phyloP scores from a whole-genome alignment of 1,284 basidiomycete genomes.

The Ustilago sp. region DNA sequence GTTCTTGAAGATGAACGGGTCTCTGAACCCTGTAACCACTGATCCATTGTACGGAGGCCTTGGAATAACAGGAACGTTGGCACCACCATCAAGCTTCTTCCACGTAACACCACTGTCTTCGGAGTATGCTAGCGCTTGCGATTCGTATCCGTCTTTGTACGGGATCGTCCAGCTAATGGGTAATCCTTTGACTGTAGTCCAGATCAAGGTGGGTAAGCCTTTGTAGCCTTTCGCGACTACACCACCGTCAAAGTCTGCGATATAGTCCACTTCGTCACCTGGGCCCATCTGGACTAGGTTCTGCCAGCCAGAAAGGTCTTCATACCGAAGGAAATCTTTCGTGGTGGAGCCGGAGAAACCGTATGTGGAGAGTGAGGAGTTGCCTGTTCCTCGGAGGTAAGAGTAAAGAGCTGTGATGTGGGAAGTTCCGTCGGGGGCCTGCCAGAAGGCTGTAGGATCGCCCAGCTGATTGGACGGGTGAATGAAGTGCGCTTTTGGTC shows the following conservation, averaged over 20 bases:
- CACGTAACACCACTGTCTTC: constrained; percentile 35
- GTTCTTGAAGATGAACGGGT: constrained; percentile 41
- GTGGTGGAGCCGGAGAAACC: constrained; percentile 35
- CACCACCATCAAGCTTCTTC: constrained; percentile 38
- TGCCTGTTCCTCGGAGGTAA: constrained; percentile 22
- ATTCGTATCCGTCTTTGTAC: constrained; percentile 40
- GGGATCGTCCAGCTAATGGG: constrained; percentile 47
- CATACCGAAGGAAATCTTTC: constrained; percentile 21
- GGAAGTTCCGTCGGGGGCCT: constrained; percentile 11
- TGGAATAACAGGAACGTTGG: constrained; percentile 29
- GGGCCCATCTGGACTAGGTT: constrained; percentile 37
- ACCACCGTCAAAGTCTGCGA: constrained; percentile 45
- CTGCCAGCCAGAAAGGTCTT: constrained; percentile 27
- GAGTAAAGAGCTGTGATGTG: constrained; percentile 40
- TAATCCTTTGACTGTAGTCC: constrained; percentile 28
- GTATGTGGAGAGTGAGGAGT: constrained; percentile 23
- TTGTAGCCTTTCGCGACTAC: constrained; percentile 33
- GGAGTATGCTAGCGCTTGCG: constrained; percentile 40
- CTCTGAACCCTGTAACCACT: constrained; percentile 39
- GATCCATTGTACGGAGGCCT: constrained; percentile 29
- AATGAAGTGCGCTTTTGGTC: constrained; percentile 40
- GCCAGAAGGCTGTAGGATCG: constrained; percentile 45
- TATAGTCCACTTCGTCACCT: constrained; percentile 31
- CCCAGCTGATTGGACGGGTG: constrained; percentile 44
- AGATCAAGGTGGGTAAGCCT: constrained; percentile 40